Evolutionary conservation across 1,139 yeast genomes (phyloP).

Genomic region (Protomyces arabidopsidicola): DNA sequence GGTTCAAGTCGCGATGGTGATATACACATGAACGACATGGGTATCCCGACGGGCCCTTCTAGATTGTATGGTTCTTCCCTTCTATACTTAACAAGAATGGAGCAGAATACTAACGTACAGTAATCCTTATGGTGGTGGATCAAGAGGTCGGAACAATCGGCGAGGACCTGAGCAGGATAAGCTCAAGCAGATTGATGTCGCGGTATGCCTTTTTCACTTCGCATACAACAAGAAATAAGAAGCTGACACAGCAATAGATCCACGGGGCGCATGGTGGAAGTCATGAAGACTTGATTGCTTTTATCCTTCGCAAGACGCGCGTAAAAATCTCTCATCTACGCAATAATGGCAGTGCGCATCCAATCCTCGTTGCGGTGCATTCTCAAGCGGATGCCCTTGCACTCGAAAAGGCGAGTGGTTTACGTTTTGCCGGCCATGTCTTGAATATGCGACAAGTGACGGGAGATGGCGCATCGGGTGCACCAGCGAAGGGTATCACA

Average conservation of each 20-base stretch:
- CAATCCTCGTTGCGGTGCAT: conserved; percentile 9
- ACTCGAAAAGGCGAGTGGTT: conserved; percentile 45
- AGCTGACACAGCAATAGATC: background rate
- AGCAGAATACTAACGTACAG: background rate
- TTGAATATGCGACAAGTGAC: conserved; percentile 40
- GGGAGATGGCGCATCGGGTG: conserved; percentile 24
- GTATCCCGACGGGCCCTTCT: conserved; percentile 1
- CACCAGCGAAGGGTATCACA: conserved; percentile 34
- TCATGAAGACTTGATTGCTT: conserved; percentile 22
- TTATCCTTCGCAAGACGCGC: conserved; percentile 24
- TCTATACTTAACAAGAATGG: background rate
- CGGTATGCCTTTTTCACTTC: background rate
- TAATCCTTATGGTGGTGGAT: conserved; percentile 24
- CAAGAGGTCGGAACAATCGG: conserved; percentile 13
- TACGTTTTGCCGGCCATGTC: conserved; percentile 70
- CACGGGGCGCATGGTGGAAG: conserved; percentile 27
- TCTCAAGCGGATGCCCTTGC: conserved; percentile 18
- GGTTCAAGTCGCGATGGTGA: conserved; percentile 21
- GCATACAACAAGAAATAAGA: background rate
- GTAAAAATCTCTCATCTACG: conserved; percentile 9
- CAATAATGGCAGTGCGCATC: conserved; percentile 6
- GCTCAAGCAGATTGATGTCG: conserved; percentile 16
- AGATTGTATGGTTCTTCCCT: conserved; percentile 21
- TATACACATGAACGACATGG: conserved; percentile 26
- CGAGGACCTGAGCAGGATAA: conserved; percentile 1